Conservation (phyloP, 768 basidiomycete genomes). For the Imleria badia region DNA sequence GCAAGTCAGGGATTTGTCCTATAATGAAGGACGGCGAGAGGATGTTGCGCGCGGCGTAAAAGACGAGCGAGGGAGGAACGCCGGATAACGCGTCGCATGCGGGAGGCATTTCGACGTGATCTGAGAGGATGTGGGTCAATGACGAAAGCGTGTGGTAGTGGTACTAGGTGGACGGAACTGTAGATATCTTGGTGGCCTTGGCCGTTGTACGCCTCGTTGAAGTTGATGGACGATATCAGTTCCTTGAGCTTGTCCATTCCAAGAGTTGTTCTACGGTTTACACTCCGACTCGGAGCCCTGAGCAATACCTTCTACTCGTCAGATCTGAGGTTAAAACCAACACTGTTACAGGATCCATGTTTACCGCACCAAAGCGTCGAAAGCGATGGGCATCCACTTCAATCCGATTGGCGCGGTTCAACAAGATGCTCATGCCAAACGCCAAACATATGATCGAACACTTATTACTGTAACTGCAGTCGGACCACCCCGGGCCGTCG, state of each 20-base stretch:
- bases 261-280: too few species aligned
- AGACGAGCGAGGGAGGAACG: slow-evolving; percentile 18
- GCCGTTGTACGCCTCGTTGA: slow-evolving; percentile 11
- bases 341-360: too few species aligned
- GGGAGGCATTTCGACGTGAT: slow-evolving; percentile 1
- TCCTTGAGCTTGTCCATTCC: slow-evolving; percentile 7
- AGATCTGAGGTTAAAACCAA: too few species aligned
- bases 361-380: too few species aligned
- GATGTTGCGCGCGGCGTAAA: slow-evolving; percentile 31
- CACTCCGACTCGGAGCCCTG: too few species aligned
- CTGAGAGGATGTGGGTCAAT: slow-evolving; percentile 7
- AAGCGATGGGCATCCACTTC: too few species aligned
- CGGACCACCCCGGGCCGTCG: too few species aligned
- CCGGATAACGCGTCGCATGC: neutral
- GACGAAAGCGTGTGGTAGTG: neutral
- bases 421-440: too few species aligned
- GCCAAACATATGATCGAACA: too few species aligned
- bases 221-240: slow-evolving; percentile 17
- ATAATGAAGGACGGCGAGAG: slow-evolving; percentile 28
- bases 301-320: too few species aligned
- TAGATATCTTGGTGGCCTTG: slow-evolving; percentile 15
- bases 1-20: slow-evolving; percentile 32
- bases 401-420: too few species aligned
- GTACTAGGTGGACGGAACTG: slow-evolving; percentile 7
- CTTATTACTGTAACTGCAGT: too few species aligned